Conservation (phyloP, 768 basidiomycete genomes). For the Lanmaoa pseudosensibilis region DNA sequence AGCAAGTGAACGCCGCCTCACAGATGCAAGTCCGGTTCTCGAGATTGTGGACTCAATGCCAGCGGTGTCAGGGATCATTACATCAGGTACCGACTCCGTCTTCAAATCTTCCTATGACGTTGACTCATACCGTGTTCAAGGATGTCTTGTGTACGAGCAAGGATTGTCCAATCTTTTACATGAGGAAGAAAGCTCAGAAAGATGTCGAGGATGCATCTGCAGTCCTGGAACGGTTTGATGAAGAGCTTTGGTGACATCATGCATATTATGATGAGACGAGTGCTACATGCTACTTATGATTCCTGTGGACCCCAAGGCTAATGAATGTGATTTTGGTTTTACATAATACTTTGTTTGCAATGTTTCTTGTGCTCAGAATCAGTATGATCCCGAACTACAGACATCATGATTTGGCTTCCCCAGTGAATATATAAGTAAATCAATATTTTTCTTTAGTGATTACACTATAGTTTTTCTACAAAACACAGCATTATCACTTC, state of each 20-base stretch:
- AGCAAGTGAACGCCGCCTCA: constrained; percentile 75
- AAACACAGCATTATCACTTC: too few relatives aligned
- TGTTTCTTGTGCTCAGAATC: too few relatives aligned
- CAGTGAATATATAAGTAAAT: too few relatives aligned
- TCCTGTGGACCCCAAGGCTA: neutral
- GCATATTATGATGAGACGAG: neutral
- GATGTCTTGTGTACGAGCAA: constrained; percentile 96
- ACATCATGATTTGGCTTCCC: too few relatives aligned
- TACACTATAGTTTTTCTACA: too few relatives aligned
- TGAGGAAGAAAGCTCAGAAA: constrained; percentile 97
- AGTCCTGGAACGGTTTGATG: constrained; percentile 82
- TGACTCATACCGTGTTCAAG: constrained; percentile 38
- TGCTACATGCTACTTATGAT: neutral
- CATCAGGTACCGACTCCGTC: constrained; percentile 63
- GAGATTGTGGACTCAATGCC: constrained; percentile 97
- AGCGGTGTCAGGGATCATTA: constrained; percentile 96
- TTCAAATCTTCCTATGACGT: neutral
- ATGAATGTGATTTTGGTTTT: neutral
- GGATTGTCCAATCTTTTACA: constrained; percentile 99
- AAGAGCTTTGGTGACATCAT: constrained; percentile 59
- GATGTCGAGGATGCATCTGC: constrained; percentile 86
- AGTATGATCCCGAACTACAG: too few relatives aligned
- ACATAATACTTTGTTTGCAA: neutral
- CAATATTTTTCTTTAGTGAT: too few relatives aligned
- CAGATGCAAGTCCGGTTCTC: constrained; percentile 89